Base-by-base conservation (phyloP, 2,329 filamentous ascomycete genomes). In the Hypoxylon sp. region DNA sequence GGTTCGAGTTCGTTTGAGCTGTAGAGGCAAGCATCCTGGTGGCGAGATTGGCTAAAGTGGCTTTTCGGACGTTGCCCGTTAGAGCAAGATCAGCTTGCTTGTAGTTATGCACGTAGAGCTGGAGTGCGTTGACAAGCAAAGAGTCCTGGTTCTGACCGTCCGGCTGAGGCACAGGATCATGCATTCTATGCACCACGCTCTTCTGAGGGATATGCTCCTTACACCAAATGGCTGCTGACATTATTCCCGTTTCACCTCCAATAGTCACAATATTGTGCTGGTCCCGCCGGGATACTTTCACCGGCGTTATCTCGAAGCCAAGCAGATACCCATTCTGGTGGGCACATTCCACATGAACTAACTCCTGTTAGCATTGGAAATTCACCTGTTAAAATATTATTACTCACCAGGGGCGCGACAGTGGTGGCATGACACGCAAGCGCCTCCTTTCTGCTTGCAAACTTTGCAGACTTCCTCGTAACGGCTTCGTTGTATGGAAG, bases 61-160 rank as follows among this genome's bases (percentile, higher is more conserved):
- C 95, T 79, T 97, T 97, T 58, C 96, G 91, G 21, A 96, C 93
- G 16, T 95, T 97, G 27, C 96, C 96, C 2, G 94, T 97, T 72
- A 97, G 82, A 2, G 92, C 88, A 41, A 95, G 86, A 76, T 99
- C 96, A 7, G 96, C 95, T 79, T 98, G 95, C 79, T 99, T 99
- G 83, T 93, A 97, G 62, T 90, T 94, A 71, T 91, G 90, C 46
- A 91, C 92, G 76, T 92, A 99, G 25, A 97, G 84, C 77, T 97
- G 94, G 52, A 99, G 81, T 8, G 92, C 93, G 72, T 90, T 96
- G 56, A 89, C 80, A n/a, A 89, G 89, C n/a, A 46, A 32, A 8
- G 62, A 43, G 46, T 73, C 68, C 32, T 71, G 73, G 47, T 61
- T 60, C 48, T 73, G 64, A 27, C 62, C 58, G 32, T 75, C 74